Conservation (phyloP, 441 rosid genomes). For the Gossypium laxum region DNA sequence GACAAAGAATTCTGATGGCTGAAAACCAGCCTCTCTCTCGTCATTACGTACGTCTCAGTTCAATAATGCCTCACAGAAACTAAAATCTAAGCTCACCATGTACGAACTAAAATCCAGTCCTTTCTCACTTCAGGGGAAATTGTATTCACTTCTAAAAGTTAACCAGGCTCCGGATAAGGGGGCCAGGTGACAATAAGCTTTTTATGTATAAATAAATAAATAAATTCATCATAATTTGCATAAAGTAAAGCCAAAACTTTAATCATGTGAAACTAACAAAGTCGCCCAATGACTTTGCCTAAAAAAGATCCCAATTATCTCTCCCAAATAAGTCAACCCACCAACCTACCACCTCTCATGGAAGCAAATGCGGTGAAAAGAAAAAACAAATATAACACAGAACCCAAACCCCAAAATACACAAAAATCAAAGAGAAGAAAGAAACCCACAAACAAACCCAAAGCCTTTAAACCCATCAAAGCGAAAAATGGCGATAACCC, state of each 20-base stretch:
- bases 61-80: background rate
- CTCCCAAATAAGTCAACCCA: slow-evolving; percentile 53
- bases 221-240: slow-evolving; percentile 12
- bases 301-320: slow-evolving; percentile 18
- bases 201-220: background rate
- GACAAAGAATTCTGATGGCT: background rate
- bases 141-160: background rate
- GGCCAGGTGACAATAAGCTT: slow-evolving; percentile 21
- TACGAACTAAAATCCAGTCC: background rate
- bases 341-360: slow-evolving; percentile 67
- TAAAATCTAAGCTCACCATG: background rate
- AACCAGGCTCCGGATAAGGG: slow-evolving; percentile 18
- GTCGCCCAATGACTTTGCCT: slow-evolving; percentile 12
- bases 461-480: slow-evolving; percentile 22
- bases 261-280: slow-evolving; percentile 19
- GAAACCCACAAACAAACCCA: slow-evolving; percentile 22
- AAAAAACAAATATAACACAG: slow-evolving; percentile 2
- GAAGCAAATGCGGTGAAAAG: slow-evolving; percentile 19
- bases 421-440: slow-evolving; percentile 17
- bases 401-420: slow-evolving; percentile 18
- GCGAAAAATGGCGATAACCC: slow-evolving; percentile 21
- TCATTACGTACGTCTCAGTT: background rate
- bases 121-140: background rate
- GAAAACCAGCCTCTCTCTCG: background rate
- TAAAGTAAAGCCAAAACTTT: slow-evolving; percentile 17